Evolutionary conservation across 805 yeast genomes (phyloP).

Genomic region (Candida verbasci): DNA sequence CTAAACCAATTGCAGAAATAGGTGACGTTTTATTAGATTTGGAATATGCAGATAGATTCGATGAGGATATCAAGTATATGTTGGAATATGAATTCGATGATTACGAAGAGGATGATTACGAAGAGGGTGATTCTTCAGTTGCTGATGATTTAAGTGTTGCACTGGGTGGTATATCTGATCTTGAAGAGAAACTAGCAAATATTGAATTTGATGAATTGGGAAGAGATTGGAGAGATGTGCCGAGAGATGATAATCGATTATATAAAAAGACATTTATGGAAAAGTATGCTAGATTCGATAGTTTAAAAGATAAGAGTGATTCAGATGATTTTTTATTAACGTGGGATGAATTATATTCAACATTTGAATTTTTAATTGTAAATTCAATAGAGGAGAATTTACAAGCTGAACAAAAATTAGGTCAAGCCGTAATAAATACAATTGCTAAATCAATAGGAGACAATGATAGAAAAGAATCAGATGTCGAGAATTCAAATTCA

Average conservation of each 20-base stretch:
- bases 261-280: slow-evolving; percentile 18
- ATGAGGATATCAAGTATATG: slow-evolving; percentile 62
- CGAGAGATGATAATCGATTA: slow-evolving; percentile 50
- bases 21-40: slow-evolving; percentile 52
- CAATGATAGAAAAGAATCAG: too few relatives aligned
- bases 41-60: slow-evolving; percentile 60
- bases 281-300: slow-evolving; percentile 13
- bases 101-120: slow-evolving; percentile 8
- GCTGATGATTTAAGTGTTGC: neutral
- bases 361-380: slow-evolving; percentile 21
- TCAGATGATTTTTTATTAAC: slow-evolving; percentile 25
- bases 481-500: slow-evolving; percentile 1
- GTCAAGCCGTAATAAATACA: slow-evolving; percentile 42
- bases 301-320: slow-evolving; percentile 13
- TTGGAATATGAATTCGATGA: slow-evolving; percentile 51
- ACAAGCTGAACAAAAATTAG: slow-evolving; percentile 19
- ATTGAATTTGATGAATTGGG: slow-evolving; percentile 57
- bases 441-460: slow-evolving; percentile 50
- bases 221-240: slow-evolving; percentile 69
- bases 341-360: slow-evolving; percentile 20
- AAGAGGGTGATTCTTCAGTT: slow-evolving; percentile 8
- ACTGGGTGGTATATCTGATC: neutral
- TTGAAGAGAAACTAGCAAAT: slow-evolving; percentile 1
- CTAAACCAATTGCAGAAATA: slow-evolving; percentile 33
- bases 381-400: slow-evolving; percentile 22